These are phyloP conservation scores for Colletotrichum shisoi DNA, from an alignment of 2,329 filamentous ascomycete genomes.

Conservation along the genomic window DNA sequence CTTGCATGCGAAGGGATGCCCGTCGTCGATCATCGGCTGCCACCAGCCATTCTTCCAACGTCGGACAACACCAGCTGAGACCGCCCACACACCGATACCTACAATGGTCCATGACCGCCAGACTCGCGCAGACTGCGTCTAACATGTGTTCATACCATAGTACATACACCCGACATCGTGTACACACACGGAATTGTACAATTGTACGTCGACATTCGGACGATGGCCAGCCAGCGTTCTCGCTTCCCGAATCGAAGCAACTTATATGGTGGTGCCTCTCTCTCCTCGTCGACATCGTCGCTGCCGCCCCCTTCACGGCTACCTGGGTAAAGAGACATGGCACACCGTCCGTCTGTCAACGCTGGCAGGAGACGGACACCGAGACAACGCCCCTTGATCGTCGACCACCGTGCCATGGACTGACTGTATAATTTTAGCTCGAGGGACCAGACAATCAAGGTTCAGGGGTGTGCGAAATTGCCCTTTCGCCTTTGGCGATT, in stretches of 20 bases:
- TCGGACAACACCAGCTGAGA: conserved; percentile 31
- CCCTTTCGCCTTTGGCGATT: conserved; percentile 17
- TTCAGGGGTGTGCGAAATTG: conserved; percentile 33
- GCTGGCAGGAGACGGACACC: conserved; percentile 6
- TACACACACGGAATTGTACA: background rate
- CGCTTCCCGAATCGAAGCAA: conserved; percentile 31
- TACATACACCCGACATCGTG: too few relatives aligned
- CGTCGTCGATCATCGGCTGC: conserved; percentile 32
- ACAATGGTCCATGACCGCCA: background rate
- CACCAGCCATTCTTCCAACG: conserved; percentile 33
- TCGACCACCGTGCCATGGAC: background rate
- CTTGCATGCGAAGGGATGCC: conserved; percentile 37
- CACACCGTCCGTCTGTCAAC: background rate
- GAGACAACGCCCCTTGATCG: conserved; percentile 15
- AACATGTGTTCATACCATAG: background rate
- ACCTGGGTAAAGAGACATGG: background rate
- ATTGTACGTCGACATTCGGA: conserved; percentile 25
- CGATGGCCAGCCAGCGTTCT: conserved; percentile 14
- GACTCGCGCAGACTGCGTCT: background rate
- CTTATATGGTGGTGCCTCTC: conserved; percentile 1
- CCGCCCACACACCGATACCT: conserved; percentile 8
- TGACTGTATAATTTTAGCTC: conserved; percentile 19
- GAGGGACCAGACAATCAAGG: conserved; percentile 18
- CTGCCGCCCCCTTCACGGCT: background rate
- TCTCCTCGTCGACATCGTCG: background rate